A percentile compares a stretch with the other conserved stretches of the same genome.
phyloP scores from a whole-genome alignment of 257 asterid genomes.

The Nicotiana benthamiana region DNA sequence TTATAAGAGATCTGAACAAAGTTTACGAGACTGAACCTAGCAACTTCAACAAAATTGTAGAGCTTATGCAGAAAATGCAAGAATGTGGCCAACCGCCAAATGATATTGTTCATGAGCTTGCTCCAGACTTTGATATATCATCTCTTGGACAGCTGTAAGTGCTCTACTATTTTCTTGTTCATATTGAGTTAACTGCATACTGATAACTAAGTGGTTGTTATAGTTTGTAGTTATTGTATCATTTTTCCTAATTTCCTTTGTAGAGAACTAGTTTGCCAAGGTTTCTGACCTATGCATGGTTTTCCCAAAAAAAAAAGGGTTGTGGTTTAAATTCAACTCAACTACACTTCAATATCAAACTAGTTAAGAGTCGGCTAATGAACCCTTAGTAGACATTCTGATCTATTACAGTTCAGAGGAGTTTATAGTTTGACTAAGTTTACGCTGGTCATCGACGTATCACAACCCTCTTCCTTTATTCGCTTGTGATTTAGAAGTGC shows the following conservation, averaged over 20 bases:
- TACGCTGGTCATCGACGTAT: background rate
- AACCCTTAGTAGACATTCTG: background rate
- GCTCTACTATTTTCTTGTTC: background rate
- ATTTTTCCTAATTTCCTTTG: background rate
- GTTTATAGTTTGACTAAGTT: background rate
- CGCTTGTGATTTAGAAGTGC: too few species aligned
- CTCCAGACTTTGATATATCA: slow-evolving; percentile 80
- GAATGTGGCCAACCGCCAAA: slow-evolving; percentile 98
- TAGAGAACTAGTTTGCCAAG: background rate
- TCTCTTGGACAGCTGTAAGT: slow-evolving; percentile 79
- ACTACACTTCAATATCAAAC: background rate
- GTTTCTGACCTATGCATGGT: background rate
- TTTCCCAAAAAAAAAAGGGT: background rate
- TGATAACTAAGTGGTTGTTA: background rate
- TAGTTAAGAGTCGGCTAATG: background rate
- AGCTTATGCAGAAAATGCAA: slow-evolving; percentile 99
- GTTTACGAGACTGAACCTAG: slow-evolving; percentile 72
- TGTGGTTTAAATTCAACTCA: background rate
- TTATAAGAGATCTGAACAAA: slow-evolving; percentile 56
- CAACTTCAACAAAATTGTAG: slow-evolving; percentile 88
- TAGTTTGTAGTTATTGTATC: background rate
- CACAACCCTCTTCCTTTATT: too few species aligned
- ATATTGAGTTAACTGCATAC: background rate
- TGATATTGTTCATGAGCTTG: slow-evolving; percentile 86
- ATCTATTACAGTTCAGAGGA: background rate